Base-by-base conservation (phyloP, 2,329 filamentous ascomycete genomes). In the Furcasterigmium sp. region DNA sequence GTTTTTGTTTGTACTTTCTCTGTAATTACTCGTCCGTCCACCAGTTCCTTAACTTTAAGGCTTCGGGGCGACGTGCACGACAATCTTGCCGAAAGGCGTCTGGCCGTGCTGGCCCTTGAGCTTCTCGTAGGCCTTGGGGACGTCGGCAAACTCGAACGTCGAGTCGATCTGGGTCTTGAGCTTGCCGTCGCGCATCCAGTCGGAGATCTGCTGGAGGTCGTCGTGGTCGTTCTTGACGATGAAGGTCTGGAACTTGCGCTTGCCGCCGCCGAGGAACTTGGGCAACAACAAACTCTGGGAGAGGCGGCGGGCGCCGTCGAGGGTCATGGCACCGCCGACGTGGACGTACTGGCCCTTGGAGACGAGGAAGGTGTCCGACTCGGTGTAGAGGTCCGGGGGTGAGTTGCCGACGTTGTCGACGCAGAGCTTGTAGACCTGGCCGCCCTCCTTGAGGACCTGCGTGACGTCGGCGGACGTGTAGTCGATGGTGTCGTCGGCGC, bases 401-500 rank as follows among this genome's bases (percentile, higher is more conserved):
- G 64, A 53, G 29, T 56, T 55, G n/a, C 76, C 74, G 8, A 84
- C 72, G 53, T 81, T 80, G 56, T 85, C 81, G n/a, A 84, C 65
- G 2, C 76, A 63, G 28, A 75, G 63, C 42, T 67, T 64, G 50
- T 72, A 82, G 5, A 71, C 59, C 6, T 63, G 62, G 0, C 73
- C 74, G 14, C 65, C 67, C 2, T 64, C 57, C 46, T 66, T 67
- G 1, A 85, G 61, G 5, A 60, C 56, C 8, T 63, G 59, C 2
- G 75, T 51, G 1, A 83, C 60, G 52, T 82, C 62, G 19, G 59
- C 56, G 0, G 62, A 64, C 36, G 70, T 75, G 57, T 85, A 85
- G 55, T 85, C 78, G 41, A 84, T 68, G 30, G 84, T 73, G 40
- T 80, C 75, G 51, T 86, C 82, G 5, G 82, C 83, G 3, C 83